These are phyloP conservation scores for Erysimum pusillum DNA, from an alignment of 441 rosid genomes.

Conservation along the genomic window DNA sequence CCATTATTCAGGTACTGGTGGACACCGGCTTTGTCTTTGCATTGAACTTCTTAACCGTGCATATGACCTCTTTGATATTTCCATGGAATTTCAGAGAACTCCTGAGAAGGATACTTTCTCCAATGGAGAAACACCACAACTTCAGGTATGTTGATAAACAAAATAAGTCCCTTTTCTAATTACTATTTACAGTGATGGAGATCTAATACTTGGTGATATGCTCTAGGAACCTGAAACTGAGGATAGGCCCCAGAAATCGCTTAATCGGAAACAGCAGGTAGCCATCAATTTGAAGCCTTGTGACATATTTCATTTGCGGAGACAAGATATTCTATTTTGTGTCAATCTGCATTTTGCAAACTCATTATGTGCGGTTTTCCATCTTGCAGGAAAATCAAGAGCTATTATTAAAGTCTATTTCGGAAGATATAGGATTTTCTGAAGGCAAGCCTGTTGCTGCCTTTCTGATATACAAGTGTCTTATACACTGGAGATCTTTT, in stretches of 20 bases:
- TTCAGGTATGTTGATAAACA: constrained; percentile 46
- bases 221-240: constrained; percentile 71
- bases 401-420: constrained; percentile 70
- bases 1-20: constrained; percentile 56
- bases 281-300: constrained; percentile 29
- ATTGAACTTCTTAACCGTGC: constrained; percentile 21
- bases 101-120: constrained; percentile 59
- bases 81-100: constrained; percentile 60
- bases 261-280: constrained; percentile 84
- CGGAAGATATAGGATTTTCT: constrained; percentile 79
- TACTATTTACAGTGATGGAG: constrained; percentile 48
- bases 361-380: constrained; percentile 21
- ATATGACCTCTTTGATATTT: constrained; percentile 37
- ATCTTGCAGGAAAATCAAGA: constrained; percentile 73
- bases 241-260: constrained; percentile 75
- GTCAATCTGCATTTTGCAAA: constrained; percentile 23
- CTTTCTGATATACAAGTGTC: constrained; percentile 78
- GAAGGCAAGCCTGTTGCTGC: constrained; percentile 86
- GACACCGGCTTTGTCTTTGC: constrained; percentile 25
- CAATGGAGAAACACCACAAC: constrained; percentile 64
- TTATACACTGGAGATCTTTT: constrained; percentile 85
- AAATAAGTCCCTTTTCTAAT: constrained; percentile 17
- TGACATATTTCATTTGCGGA: constrained; percentile 18
- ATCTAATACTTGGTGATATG: constrained; percentile 44
- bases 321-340: neutral